Evolutionary conservation across 2,329 filamentous ascomycete species (phyloP).

Genomic region (Penicillium sp.): DNA sequence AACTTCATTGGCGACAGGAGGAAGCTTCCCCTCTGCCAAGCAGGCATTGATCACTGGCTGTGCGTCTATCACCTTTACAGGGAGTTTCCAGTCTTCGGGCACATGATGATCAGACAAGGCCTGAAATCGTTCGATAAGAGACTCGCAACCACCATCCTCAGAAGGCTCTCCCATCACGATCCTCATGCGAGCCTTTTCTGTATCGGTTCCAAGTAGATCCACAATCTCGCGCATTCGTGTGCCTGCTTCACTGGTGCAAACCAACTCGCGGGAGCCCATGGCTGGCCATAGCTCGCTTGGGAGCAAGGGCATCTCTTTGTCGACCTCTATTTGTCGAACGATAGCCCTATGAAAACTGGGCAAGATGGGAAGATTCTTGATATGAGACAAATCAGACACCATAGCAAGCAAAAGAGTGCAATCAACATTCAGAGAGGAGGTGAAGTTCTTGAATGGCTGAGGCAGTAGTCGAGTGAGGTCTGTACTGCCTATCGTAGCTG

Average conservation of each 20-base stretch:
- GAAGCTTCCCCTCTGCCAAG: slow-evolving; percentile 43
- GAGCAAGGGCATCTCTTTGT: slow-evolving; percentile 61
- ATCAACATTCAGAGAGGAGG: slow-evolving; percentile 49
- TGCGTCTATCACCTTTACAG: slow-evolving; percentile 58
- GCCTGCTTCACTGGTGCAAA: slow-evolving; percentile 67
- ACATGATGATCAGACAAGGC: slow-evolving; percentile 55
- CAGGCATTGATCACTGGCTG: slow-evolving; percentile 40
- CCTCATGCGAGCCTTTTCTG: slow-evolving; percentile 60
- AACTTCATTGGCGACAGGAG: slow-evolving; percentile 45
- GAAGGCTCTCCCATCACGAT: slow-evolving; percentile 57
- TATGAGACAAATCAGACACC: slow-evolving; percentile 71
- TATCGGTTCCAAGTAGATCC: slow-evolving; percentile 60
- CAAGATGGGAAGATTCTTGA: slow-evolving; percentile 42
- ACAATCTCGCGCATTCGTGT: slow-evolving; percentile 68
- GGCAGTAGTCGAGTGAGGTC: slow-evolving; percentile 40
- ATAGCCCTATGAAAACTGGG: slow-evolving; percentile 62
- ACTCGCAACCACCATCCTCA: slow-evolving; percentile 31
- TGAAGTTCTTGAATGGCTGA: slow-evolving; percentile 42
- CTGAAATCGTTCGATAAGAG: slow-evolving; percentile 41
- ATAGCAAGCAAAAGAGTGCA: slow-evolving; percentile 70
- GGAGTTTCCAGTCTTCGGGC: slow-evolving; percentile 58
- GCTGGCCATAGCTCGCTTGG: slow-evolving; percentile 63
- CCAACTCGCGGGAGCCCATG: slow-evolving; percentile 56
- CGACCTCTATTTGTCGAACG: slow-evolving; percentile 64
- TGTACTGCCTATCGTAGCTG: slow-evolving; percentile 12